Conservation (phyloP, 179 eudicot species). For the Actinidia chinensis region DNA sequence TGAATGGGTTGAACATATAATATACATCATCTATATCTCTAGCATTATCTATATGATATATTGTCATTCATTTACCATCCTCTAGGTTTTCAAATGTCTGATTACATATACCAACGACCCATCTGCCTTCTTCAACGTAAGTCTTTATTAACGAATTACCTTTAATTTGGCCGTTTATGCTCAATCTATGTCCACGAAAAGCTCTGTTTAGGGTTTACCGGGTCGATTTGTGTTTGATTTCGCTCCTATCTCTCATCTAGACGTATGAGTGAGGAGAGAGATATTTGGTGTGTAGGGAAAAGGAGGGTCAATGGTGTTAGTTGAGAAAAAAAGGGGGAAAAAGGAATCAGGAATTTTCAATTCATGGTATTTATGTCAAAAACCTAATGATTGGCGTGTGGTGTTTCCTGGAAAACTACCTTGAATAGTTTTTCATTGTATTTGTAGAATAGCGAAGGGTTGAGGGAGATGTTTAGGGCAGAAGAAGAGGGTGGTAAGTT, state of each 20-base stretch:
- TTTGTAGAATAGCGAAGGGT: slow-evolving; percentile 20
- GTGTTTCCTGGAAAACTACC: slow-evolving; percentile 39
- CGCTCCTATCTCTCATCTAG: slow-evolving; percentile 26
- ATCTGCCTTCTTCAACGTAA: slow-evolving; percentile 4
- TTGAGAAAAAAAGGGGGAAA: slow-evolving; percentile 22
- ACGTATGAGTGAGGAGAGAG: background rate
- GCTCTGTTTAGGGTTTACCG: slow-evolving; percentile 23
- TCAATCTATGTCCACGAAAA: slow-evolving; percentile 16
- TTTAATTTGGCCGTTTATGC: slow-evolving; percentile 7
- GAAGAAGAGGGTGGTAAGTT: slow-evolving; percentile 35
- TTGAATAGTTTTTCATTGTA: slow-evolving; percentile 31
- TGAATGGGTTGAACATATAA: slow-evolving; percentile 3
- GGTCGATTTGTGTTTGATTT: slow-evolving; percentile 32
- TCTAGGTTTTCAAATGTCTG: slow-evolving; percentile 21
- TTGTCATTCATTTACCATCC: background rate
- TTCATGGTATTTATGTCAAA: slow-evolving; percentile 27
- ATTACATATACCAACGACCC: slow-evolving; percentile 11
- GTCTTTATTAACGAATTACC: background rate
- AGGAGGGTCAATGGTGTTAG: slow-evolving; percentile 27
- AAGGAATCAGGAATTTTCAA: slow-evolving; percentile 21
- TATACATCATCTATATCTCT: too few relatives aligned
- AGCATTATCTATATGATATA: background rate
- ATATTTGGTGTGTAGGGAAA: background rate
- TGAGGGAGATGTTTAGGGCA: slow-evolving; percentile 46
- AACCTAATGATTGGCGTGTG: slow-evolving; percentile 27